Base-by-base conservation (phyloP, 768 basidiomycete genomes). In the Gloeopeniophorella convolvens region DNA sequence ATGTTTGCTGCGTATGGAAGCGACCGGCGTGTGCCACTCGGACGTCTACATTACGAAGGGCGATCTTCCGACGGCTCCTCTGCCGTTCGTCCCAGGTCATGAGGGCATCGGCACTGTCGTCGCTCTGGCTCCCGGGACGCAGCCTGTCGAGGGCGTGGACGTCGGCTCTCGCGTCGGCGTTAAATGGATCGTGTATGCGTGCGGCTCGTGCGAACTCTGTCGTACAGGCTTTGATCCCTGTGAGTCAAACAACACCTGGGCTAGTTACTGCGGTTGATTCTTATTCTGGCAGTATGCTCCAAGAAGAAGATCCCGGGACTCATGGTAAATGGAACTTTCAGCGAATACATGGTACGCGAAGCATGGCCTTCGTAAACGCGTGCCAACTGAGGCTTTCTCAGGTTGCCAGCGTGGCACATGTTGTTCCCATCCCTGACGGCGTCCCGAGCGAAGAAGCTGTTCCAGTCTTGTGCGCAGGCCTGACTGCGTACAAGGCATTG, bases 401-500 rank as follows among this genome's bases (percentile, higher is more conserved):
- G 66, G 52, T 70, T 15, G 60, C 63, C 2, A 72, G 62, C 63
- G 62, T 66, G 3, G 46, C 61, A 45, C 68, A 75, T 48, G 64
- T 77, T 35, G 76, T 74, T 4, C 69, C 66, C 0, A 70, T 79
- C 39, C 77, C 77, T 13, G 60, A 71, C 1, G 58, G 59, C 1
- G 55, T 78, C 21, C 61, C 66, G 36, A 60, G 74, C 32, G 68
- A 67, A 11, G 59, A 63, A 6, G 77, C 75, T 5, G 68, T 72
- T 0, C 61, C 76, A 2, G 67, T 78, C 51, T 65, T 74, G 3
- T 75, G 75, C 50, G 71, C 71, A 27, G 70, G 70, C 20, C 57
- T 77, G 18, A 75, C 75, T 1, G 74, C 72, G 30, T 77, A 71
- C 57, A 72, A 70, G 54, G 76, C 67, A 1, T 61, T 78, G 51